phyloP scores from a whole-genome alignment of 441 rosid species.

The Croton setiger region DNA sequence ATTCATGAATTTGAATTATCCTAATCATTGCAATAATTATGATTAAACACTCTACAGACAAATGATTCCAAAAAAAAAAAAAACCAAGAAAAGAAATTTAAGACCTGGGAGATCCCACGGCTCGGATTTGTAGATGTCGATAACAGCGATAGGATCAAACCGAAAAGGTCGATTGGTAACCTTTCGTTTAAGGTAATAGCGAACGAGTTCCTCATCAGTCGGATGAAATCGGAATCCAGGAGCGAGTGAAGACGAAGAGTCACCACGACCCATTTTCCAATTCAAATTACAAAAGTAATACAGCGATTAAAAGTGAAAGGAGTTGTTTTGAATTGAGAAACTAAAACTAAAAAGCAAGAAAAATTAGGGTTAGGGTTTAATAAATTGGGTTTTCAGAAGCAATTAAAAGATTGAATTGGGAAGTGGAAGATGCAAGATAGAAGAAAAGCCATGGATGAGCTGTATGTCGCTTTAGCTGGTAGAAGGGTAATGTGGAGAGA shows the following conservation, averaged over 20 bases:
- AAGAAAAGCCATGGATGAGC: not conserved
- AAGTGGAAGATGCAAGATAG: not conserved
- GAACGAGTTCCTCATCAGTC: constrained; percentile 87
- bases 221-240: constrained; percentile 98
- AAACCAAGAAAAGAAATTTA: not conserved
- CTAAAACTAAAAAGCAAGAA: not conserved
- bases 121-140: constrained; percentile 83
- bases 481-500: not conserved
- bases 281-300: not conserved
- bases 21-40: not conserved
- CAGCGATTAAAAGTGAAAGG: not conserved
- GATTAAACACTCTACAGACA: not conserved
- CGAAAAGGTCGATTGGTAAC: constrained; percentile 65
- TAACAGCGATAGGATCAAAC: constrained; percentile 70
- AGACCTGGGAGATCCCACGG: constrained; percentile 99
- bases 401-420: not conserved
- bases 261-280: constrained; percentile 48
- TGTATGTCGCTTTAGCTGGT: not conserved
- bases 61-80: not conserved
- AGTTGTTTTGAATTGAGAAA: not conserved
- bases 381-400: not conserved
- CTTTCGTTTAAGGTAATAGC: constrained; percentile 85
- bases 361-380: constrained; percentile 8
- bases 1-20: not conserved
- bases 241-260: constrained; percentile 56